These are phyloP conservation scores for Paraurostyla sp. DNA, from an alignment of 73 alveolate species.

Conservation along the genomic window DNA sequence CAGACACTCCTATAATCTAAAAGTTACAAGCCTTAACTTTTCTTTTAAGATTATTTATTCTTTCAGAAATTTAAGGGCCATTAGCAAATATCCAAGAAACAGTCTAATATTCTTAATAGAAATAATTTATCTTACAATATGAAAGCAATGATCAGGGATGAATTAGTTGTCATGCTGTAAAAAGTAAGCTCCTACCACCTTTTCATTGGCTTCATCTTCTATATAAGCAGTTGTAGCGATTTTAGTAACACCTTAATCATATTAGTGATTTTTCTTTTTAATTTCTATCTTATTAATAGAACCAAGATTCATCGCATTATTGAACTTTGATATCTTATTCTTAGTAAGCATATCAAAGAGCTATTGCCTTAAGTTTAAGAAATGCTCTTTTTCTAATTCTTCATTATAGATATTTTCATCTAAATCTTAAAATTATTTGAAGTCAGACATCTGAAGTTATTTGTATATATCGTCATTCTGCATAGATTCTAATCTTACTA, in stretches of 20 bases:
- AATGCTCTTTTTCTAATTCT: constrained; percentile 46
- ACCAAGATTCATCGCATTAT: neutral
- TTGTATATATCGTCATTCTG: constrained; percentile 21
- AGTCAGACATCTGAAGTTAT: neutral
- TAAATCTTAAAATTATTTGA: neutral
- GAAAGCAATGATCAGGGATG: constrained; percentile 15
- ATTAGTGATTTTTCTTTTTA: neutral
- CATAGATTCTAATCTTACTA: constrained; percentile 38
- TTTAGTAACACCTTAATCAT: neutral
- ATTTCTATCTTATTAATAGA: constrained; percentile 4
- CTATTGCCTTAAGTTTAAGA: neutral
- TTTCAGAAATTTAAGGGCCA: constrained; percentile 48
- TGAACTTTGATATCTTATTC: constrained; percentile 45
- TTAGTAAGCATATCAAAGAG: constrained; percentile 40
- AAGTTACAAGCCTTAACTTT: constrained; percentile 48
- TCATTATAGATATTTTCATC: constrained; percentile 9
- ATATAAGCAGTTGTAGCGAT: constrained; percentile 25
- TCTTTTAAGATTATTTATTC: constrained; percentile 2
- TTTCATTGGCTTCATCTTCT: constrained; percentile 37
- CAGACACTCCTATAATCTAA: constrained; percentile 37
- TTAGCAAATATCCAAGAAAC: constrained; percentile 61
- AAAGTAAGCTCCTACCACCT: constrained; percentile 44
- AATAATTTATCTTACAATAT: constrained; percentile 6
- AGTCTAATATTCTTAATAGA: neutral
- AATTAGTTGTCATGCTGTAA: constrained; percentile 16